Evolutionary conservation across 257 asterid species (phyloP).

Genomic region (Scutellaria baicalensis): DNA sequence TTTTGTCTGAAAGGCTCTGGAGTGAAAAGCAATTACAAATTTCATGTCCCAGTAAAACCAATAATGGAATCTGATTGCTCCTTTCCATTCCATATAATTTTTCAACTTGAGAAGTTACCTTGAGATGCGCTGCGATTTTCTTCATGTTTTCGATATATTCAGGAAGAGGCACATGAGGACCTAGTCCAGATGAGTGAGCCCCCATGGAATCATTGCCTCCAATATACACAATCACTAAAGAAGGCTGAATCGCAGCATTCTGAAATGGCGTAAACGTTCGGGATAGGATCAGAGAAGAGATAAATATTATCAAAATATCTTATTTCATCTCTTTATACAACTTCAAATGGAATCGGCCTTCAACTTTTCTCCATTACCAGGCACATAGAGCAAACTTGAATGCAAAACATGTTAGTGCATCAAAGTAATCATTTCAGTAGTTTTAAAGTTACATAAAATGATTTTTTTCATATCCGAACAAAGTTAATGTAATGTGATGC

Average conservation of each 20-base stretch:
- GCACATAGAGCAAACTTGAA: not conserved
- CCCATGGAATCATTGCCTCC: constrained; percentile 99
- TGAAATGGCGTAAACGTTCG: constrained; percentile 18
- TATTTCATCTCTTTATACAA: not conserved
- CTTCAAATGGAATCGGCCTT: not conserved
- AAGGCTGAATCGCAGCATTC: constrained; percentile 73
- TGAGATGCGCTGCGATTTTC: constrained; percentile 64
- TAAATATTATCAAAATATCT: not conserved
- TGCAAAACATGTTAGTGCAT: not conserved
- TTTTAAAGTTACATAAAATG: not conserved
- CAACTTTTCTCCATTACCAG: not conserved
- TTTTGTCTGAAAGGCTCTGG: constrained; percentile 73
- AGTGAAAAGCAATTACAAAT: constrained; percentile 12
- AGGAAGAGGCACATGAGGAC: constrained; percentile 92
- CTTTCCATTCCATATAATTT: not conserved
- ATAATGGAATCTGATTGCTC: not conserved
- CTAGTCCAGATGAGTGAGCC: constrained; percentile 85
- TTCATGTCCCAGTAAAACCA: not conserved
- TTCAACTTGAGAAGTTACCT: constrained; percentile 37
- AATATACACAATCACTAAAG: constrained; percentile 75
- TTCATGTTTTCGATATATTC: constrained; percentile 84
- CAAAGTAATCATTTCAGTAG: not conserved
- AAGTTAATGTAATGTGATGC: too few species aligned
- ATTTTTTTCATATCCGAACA: not conserved
- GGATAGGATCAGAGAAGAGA: not conserved